phyloP scores from a whole-genome alignment of 2,329 filamentous ascomycete species.

The Pyricularia pennisetigena region DNA sequence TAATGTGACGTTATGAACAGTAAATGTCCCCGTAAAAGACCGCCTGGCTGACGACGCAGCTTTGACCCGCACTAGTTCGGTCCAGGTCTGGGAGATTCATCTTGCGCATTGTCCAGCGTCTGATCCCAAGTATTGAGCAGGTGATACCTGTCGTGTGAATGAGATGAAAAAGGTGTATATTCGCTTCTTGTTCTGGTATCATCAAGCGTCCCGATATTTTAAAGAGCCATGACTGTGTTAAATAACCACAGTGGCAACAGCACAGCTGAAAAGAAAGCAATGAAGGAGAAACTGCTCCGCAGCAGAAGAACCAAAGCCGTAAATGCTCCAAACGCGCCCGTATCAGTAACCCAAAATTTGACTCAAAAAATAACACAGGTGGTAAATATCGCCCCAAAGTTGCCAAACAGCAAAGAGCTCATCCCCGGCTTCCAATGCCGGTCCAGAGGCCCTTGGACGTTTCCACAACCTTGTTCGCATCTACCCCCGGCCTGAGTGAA shows the following conservation, averaged over 20 bases:
- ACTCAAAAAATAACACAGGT: neutral
- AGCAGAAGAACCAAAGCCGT: neutral
- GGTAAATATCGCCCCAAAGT: neutral
- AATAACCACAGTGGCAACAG: neutral
- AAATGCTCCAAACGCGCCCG: neutral
- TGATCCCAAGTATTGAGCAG: no score
- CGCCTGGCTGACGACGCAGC: neutral
- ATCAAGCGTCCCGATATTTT: neutral
- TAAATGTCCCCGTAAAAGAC: neutral
- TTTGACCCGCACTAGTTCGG: neutral
- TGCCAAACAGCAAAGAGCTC: neutral
- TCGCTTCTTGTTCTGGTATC: neutral
- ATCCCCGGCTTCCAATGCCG: constrained; percentile 16
- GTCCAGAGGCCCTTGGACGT: constrained; percentile 56
- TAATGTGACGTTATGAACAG: neutral
- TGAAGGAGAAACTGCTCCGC: neutral
- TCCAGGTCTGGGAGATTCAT: no score
- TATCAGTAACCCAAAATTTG: neutral
- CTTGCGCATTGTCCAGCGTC: no score
- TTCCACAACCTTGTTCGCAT: constrained; percentile 48
- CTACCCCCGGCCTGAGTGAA: constrained; percentile 43
- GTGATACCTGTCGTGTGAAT: neutral
- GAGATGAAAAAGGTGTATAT: neutral
- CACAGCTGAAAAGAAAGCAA: neutral
- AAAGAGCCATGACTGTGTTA: neutral